phyloP scores from a whole-genome alignment of 2,329 filamentous ascomycete genomes.

The Rugonectria rugulosa region DNA sequence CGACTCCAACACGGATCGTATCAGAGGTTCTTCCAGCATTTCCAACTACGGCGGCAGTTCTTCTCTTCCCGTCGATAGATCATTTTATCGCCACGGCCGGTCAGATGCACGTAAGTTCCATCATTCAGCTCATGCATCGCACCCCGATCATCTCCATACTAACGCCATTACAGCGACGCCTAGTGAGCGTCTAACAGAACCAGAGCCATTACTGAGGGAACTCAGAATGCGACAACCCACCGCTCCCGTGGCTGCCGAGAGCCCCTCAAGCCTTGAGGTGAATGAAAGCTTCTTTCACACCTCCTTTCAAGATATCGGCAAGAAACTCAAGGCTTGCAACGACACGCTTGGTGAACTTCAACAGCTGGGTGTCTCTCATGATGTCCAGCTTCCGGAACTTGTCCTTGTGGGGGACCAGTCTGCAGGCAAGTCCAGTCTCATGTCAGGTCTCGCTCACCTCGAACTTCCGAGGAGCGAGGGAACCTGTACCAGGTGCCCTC shows the following conservation, averaged over 20 bases:
- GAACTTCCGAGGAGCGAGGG: slow-evolving; percentile 74
- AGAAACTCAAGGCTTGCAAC: slow-evolving; percentile 70
- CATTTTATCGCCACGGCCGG: slow-evolving; percentile 40
- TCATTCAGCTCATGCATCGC: not conserved
- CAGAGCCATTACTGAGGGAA: slow-evolving; percentile 49
- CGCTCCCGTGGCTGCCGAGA: slow-evolving; percentile 17
- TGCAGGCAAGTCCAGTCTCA: slow-evolving; percentile 78
- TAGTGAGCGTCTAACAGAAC: slow-evolving; percentile 45
- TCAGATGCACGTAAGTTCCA: slow-evolving; percentile 50
- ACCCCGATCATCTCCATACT: slow-evolving; percentile 4
- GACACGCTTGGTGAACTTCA: slow-evolving; percentile 73
- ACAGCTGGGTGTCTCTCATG: slow-evolving; percentile 74
- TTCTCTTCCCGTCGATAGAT: slow-evolving; percentile 27
- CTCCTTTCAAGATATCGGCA: slow-evolving; percentile 63
- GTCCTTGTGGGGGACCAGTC: slow-evolving; percentile 87
- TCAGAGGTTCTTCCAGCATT: slow-evolving; percentile 22
- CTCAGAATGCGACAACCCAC: slow-evolving; percentile 40
- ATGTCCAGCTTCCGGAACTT: slow-evolving; percentile 77
- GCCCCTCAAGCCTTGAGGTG: slow-evolving; percentile 36
- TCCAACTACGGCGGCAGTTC: slow-evolving; percentile 32
- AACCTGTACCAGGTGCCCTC: slow-evolving; percentile 81
- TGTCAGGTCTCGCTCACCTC: slow-evolving; percentile 73
- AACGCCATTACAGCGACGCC: slow-evolving; percentile 43
- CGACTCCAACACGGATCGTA: slow-evolving; percentile 23
- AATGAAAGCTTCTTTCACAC: slow-evolving; percentile 51